These are phyloP conservation scores for Mrakia gelida DNA, from an alignment of 768 basidiomycete genomes.

Conservation along the genomic window DNA sequence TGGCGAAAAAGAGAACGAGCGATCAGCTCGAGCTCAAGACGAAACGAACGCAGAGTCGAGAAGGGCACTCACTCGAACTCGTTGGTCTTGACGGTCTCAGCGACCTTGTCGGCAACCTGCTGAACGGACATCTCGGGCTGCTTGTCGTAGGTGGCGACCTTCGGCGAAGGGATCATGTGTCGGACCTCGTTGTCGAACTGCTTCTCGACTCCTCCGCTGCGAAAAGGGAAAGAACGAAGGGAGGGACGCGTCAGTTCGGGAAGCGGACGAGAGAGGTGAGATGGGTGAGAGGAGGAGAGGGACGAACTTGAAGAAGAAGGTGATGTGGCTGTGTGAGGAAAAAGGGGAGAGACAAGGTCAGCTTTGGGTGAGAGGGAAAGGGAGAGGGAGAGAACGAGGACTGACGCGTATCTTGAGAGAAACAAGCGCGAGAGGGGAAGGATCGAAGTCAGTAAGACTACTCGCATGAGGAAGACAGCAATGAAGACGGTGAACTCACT, in stretches of 20 bases:
- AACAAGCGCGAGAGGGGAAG: not conserved
- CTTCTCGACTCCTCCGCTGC: slow-evolving; percentile 91
- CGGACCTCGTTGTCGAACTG: slow-evolving; percentile 79
- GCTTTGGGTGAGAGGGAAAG: not conserved
- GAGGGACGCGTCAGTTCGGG: not conserved
- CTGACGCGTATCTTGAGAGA: slow-evolving; percentile 17
- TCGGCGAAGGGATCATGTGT: slow-evolving; percentile 84
- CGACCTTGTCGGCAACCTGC: slow-evolving; percentile 86
- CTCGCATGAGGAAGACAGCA: too few relatives aligned
- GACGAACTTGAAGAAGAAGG: slow-evolving; percentile 52
- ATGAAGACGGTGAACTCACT: slow-evolving; percentile 48
- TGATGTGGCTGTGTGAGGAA: slow-evolving; percentile 70
- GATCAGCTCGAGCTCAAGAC: not conserved
- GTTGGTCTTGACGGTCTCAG: slow-evolving; percentile 65
- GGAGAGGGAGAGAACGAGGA: not conserved
- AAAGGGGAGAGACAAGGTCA: not conserved
- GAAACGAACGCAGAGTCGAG: not conserved
- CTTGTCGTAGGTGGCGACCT: slow-evolving; percentile 90
- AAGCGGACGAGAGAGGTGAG: not conserved
- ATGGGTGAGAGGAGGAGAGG: too few relatives aligned
- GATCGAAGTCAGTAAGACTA: not conserved
- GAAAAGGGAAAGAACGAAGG: slow-evolving; percentile 48
- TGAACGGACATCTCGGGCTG: slow-evolving; percentile 86
- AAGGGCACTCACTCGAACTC: slow-evolving; percentile 53
- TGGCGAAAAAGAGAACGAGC: not conserved